Percentiles rank a stretch among this genome's conserved stretches.
Conservation (phyloP, 371 early-diverging fungal genomes). For the Funneliformis caledonium region DNA sequence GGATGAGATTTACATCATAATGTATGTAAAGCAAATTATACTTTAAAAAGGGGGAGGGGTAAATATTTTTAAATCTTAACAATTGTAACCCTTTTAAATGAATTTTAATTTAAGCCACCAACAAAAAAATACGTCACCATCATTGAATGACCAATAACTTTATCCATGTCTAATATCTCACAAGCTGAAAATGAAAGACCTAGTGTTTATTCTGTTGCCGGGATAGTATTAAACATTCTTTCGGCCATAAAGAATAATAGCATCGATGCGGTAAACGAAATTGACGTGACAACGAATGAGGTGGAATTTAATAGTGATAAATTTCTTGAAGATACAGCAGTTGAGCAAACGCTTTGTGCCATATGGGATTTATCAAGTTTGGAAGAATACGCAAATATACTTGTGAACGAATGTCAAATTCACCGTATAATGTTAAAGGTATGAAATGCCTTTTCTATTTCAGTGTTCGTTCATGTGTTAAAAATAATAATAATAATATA, state of each 20-base stretch:
- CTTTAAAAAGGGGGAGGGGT: no score
- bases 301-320: background rate
- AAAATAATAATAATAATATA: no score
- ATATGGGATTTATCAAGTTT: constrained; percentile 14
- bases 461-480: no score
- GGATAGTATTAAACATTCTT: background rate
- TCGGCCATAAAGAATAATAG: background rate
- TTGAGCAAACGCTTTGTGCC: background rate
- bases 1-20: no score
- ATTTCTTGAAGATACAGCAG: background rate
- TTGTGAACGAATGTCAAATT: background rate
- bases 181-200: background rate
- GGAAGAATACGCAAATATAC: background rate
- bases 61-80: no score
- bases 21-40: no score
- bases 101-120: no score
- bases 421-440: constrained; percentile 14
- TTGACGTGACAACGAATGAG: background rate
- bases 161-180: background rate
- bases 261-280: background rate
- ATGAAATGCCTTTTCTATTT: background rate
- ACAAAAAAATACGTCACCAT: no score
- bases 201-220: background rate
- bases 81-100: no score
- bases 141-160: no score